Conservation (phyloP, 192 early-diverging fungal species). For the Spinellus fusiger region DNA sequence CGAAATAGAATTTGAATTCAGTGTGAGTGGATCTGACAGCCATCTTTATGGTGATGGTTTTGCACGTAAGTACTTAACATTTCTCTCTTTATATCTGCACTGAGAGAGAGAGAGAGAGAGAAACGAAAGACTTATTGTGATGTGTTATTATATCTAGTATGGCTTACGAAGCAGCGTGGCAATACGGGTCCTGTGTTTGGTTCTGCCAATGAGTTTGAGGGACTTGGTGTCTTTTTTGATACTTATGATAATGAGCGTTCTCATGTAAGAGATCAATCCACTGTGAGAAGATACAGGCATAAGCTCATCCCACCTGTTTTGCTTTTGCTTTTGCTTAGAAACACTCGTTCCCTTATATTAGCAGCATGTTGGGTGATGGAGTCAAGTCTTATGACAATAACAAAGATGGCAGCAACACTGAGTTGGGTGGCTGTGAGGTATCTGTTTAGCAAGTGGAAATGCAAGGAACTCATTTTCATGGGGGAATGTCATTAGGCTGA, state of each 20-base stretch:
- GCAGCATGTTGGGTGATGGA: conserved; percentile 93
- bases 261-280: conserved; percentile 28
- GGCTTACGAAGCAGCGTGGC: conserved; percentile 74
- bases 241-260: conserved; percentile 82
- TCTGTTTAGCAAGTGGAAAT: not conserved
- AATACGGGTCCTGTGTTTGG: conserved; percentile 85
- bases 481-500: conserved; percentile 44
- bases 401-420: conserved; percentile 74
- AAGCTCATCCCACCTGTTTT: not conserved
- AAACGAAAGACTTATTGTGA: not conserved
- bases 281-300: not conserved
- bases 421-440: conserved; percentile 58
- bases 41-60: conserved; percentile 92
- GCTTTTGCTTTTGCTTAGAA: conserved; percentile 27
- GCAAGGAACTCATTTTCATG: not conserved
- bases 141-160: conserved; percentile 42
- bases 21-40: conserved; percentile 67
- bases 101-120: not conserved
- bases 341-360: conserved; percentile 81
- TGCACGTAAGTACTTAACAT: conserved; percentile 43
- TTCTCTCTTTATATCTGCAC: not conserved
- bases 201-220: conserved; percentile 77
- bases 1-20: conserved; percentile 92
- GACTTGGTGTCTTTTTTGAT: conserved; percentile 95
- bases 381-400: conserved; percentile 77